phyloP scores from a whole-genome alignment of 208 protist genomes.

The Acanthamoeba comandoni region DNA sequence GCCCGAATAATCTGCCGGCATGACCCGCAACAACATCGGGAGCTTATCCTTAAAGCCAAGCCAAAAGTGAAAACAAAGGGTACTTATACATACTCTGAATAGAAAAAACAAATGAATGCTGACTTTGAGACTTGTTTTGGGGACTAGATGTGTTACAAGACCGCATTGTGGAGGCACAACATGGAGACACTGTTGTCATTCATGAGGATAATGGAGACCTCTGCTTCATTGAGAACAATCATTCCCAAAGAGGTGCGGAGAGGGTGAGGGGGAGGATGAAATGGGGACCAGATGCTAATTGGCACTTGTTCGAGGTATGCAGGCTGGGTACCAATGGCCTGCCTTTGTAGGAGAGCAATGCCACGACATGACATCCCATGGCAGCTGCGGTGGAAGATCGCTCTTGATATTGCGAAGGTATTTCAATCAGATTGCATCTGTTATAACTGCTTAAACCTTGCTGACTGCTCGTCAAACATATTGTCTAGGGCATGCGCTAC shows the following conservation, averaged over 20 bases:
- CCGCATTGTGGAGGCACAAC: too few species aligned
- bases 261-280: neutral
- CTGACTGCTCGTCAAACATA: slow-evolving; percentile 24
- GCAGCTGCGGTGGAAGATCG: slow-evolving; percentile 59
- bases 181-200: slow-evolving; percentile 17
- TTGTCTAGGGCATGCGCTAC: slow-evolving; percentile 56
- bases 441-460: neutral
- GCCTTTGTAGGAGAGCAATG: neutral
- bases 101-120: too few species aligned
- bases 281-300: neutral
- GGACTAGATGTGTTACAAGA: too few species aligned
- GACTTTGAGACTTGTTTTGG: too few species aligned
- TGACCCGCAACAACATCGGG: slow-evolving; percentile 17
- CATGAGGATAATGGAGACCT: slow-evolving; percentile 13
- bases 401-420: slow-evolving; percentile 77
- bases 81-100: too few species aligned
- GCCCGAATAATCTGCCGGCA: slow-evolving; percentile 39
- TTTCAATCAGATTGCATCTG: neutral
- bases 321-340: slow-evolving; percentile 14
- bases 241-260: slow-evolving; percentile 25
- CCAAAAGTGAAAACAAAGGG: too few species aligned
- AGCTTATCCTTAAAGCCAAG: too few species aligned
- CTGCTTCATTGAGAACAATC: slow-evolving; percentile 50
- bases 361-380: neutral
- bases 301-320: neutral